Conservation (phyloP, 495 filamentous ascomycete species). For the Podospora sp. region DNA sequence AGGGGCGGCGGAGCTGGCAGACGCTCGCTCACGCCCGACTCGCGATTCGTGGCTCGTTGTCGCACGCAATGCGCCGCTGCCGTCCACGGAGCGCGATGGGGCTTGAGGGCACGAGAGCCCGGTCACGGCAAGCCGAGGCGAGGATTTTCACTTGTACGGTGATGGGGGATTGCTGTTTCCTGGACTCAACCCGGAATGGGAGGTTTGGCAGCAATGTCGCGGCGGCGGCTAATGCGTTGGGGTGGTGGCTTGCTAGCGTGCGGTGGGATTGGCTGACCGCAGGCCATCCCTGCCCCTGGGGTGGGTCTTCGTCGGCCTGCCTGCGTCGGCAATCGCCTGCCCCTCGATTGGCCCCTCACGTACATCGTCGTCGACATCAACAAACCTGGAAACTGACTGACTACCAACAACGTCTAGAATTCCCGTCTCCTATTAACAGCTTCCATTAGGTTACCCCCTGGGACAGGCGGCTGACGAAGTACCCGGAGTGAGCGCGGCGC, state of each 20-base stretch:
- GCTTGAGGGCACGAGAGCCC: constrained; percentile 1
- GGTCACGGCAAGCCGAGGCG: not conserved
- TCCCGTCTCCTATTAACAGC: not conserved
- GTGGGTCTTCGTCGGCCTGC: not conserved
- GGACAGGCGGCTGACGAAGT: not conserved
- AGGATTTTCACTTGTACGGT: not conserved
- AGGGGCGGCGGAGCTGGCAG: not conserved
- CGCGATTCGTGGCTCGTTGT: not conserved
- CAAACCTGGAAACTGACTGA: not conserved
- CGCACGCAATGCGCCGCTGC: not conserved
- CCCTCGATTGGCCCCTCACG: not conserved
- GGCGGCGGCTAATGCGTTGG: not conserved
- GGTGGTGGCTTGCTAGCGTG: not conserved
- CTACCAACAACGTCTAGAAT: not conserved
- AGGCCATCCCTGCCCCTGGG: not conserved
- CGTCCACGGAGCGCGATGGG: not conserved
- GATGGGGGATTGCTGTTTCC: not conserved
- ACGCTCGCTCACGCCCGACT: not conserved
- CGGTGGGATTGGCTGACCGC: not conserved
- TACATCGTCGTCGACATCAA: not conserved
- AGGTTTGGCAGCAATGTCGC: not conserved
- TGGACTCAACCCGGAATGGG: not conserved
- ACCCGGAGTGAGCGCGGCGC: not conserved
- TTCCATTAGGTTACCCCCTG: too few species aligned
- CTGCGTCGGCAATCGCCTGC: not conserved